Percentiles rank a stretch among this genome's conserved stretches.
Conservation (phyloP, 768 basidiomycete species). For the Pleurotus sapidus region DNA sequence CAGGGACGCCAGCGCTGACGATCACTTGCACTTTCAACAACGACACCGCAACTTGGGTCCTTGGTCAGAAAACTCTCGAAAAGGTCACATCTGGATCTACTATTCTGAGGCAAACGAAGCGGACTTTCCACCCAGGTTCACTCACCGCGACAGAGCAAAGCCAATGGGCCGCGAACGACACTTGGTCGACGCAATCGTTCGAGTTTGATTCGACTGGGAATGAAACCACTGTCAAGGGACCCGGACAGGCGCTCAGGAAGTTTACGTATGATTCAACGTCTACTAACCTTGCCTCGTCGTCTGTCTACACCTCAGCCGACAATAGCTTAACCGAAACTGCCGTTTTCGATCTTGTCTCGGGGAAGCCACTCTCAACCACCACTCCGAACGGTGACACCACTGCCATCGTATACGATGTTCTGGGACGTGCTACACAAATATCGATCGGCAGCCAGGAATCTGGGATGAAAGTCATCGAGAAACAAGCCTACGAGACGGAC, state of each 20-base stretch:
- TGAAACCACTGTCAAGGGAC: not conserved
- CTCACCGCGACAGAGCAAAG: not conserved
- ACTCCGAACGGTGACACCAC: slow-evolving; percentile 5
- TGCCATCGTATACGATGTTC: not conserved
- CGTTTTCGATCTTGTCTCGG: not conserved
- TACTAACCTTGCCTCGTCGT: slow-evolving; percentile 4
- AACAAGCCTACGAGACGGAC: slow-evolving; percentile 3
- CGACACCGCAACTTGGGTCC: slow-evolving; percentile 5
- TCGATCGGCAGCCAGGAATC: not conserved
- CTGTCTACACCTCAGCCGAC: not conserved
- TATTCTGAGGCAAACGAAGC: slow-evolving; percentile 2
- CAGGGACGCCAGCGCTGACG: slow-evolving; percentile 6
- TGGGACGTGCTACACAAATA: not conserved
- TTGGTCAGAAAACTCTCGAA: slow-evolving; percentile 9
- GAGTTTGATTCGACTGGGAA: slow-evolving; percentile 2
- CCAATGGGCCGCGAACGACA: not conserved
- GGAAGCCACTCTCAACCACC: not conserved
- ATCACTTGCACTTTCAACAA: slow-evolving; percentile 7
- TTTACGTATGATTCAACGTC: not conserved
- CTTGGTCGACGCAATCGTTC: not conserved
- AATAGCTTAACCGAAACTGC: not conserved
- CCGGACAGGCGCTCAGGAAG: not conserved
- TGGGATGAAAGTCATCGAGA: not conserved
- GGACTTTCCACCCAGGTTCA: not conserved
- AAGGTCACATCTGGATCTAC: not conserved